These are phyloP conservation scores for Sugiyamaella marilandica DNA, from an alignment of 805 yeast species.

Conservation along the genomic window DNA sequence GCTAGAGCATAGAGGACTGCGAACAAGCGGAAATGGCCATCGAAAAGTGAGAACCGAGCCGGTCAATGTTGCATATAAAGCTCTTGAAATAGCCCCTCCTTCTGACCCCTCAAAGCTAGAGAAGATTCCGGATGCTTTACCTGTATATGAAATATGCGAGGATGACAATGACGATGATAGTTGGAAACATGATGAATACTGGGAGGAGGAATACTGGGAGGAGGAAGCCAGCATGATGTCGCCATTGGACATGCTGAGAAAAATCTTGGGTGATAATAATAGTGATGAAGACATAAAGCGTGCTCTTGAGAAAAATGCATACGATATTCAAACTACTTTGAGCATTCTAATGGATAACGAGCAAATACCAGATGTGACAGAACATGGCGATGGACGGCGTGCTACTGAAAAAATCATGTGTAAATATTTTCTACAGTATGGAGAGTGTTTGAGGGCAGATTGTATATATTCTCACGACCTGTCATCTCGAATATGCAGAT, in stretches of 20 bases:
- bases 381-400: not conserved
- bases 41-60: not conserved
- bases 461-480: conserved; percentile 46
- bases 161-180: conserved; percentile 7
- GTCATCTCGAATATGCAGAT: conserved; percentile 40
- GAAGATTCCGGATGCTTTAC: not conserved
- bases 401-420: conserved; percentile 33
- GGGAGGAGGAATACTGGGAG: conserved; percentile 13
- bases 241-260: conserved; percentile 37
- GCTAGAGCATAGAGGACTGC: conserved; percentile 37
- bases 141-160: not conserved
- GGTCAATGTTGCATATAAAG: not conserved
- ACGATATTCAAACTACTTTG: conserved; percentile 31
- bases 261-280: conserved; percentile 32
- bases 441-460: conserved; percentile 41
- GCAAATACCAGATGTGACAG: not conserved
- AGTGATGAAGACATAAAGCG: conserved; percentile 35
- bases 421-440: conserved; percentile 39
- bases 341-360: conserved; percentile 18
- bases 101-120: conserved; percentile 18
- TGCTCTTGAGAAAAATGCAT: conserved; percentile 36
- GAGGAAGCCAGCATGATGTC: conserved; percentile 18
- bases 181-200: conserved; percentile 5
- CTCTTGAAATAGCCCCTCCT: conserved; percentile 16
- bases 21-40: too few species aligned